A percentile compares a stretch with the other conserved stretches of the same genome.
Evolutionary conservation across 257 asterid genomes (phyloP).

Genomic region (Lycium barbarum): DNA sequence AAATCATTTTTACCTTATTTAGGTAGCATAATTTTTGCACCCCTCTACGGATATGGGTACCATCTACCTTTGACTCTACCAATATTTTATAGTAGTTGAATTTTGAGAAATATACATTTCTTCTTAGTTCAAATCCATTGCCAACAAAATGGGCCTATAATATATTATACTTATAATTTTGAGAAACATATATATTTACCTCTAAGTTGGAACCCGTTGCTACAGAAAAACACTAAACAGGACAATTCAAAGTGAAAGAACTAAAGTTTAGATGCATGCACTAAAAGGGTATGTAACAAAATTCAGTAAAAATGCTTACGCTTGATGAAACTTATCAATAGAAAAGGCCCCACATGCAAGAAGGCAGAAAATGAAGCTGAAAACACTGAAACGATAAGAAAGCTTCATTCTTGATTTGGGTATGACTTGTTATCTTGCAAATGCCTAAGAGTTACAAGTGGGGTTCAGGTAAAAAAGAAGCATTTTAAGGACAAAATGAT

Average conservation of each 20-base stretch:
- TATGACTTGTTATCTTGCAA: constrained; percentile 31
- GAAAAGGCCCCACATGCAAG: constrained; percentile 56
- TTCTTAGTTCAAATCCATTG: no score
- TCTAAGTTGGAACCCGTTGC: no score
- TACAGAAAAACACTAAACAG: no score
- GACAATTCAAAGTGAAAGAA: neutral
- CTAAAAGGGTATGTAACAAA: neutral
- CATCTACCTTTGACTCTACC: no score
- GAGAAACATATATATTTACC: no score
- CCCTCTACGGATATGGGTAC: no score
- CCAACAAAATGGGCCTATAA: no score
- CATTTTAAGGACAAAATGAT: constrained; percentile 28
- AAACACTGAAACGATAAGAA: constrained; percentile 44
- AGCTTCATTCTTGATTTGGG: constrained; percentile 68
- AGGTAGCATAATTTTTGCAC: no score
- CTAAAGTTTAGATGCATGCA: neutral
- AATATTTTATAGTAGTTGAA: no score
- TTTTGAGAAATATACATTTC: no score
- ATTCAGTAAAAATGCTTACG: constrained; percentile 58
- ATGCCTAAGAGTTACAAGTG: constrained; percentile 44
- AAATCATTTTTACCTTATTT: no score
- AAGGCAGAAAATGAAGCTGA: constrained; percentile 49
- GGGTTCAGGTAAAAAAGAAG: constrained; percentile 13
- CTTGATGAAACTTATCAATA: constrained; percentile 69
- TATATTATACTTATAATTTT: no score